These are phyloP conservation scores for baker's yeast (Saccharomyces cerevisiae) DNA, from an alignment of 805 yeast genomes.

Conservation along the genomic window DNA sequence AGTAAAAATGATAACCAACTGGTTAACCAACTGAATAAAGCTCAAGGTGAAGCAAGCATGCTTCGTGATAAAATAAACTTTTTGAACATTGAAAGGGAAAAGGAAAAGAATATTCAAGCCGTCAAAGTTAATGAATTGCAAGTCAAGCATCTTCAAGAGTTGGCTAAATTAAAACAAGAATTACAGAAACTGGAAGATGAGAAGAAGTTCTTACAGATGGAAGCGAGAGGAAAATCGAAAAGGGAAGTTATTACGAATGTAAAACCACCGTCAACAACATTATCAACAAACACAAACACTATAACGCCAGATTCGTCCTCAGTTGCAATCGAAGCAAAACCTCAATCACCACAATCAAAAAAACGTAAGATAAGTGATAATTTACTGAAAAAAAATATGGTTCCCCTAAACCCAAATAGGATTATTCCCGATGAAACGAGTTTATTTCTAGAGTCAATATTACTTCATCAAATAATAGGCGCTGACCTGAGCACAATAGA, in stretches of 20 bases:
- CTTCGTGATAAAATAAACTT: slow-evolving; percentile 55
- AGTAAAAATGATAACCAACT: background rate
- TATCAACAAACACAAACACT: slow-evolving; percentile 7
- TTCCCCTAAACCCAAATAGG: slow-evolving; percentile 14
- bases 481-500: slow-evolving; percentile 23
- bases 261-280: slow-evolving; percentile 4
- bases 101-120: slow-evolving; percentile 30
- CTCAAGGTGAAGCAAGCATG: slow-evolving; percentile 76
- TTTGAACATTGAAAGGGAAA: slow-evolving; percentile 34
- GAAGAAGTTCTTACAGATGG: slow-evolving; percentile 45
- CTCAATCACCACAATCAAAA: slow-evolving; percentile 2
- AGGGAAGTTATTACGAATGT: background rate
- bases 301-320: slow-evolving; percentile 5
- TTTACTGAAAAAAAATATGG: slow-evolving; percentile 4
- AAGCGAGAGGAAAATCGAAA: slow-evolving; percentile 30
- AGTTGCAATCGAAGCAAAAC: slow-evolving; percentile 5
- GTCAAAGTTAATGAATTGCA: slow-evolving; percentile 22
- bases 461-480: slow-evolving; percentile 21
- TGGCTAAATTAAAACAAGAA: slow-evolving; percentile 34
- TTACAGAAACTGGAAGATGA: slow-evolving; percentile 44
- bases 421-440: slow-evolving; percentile 19
- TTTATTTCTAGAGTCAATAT: slow-evolving; percentile 18
- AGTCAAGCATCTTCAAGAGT: slow-evolving; percentile 24
- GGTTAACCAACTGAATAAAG: slow-evolving; percentile 35
- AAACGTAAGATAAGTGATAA: background rate